Evolutionary conservation across 176 grass and related monocot species (phyloP), one percentile per base, ranked within the genome.

Genomic region (Alloteropsis semialata): DNA sequence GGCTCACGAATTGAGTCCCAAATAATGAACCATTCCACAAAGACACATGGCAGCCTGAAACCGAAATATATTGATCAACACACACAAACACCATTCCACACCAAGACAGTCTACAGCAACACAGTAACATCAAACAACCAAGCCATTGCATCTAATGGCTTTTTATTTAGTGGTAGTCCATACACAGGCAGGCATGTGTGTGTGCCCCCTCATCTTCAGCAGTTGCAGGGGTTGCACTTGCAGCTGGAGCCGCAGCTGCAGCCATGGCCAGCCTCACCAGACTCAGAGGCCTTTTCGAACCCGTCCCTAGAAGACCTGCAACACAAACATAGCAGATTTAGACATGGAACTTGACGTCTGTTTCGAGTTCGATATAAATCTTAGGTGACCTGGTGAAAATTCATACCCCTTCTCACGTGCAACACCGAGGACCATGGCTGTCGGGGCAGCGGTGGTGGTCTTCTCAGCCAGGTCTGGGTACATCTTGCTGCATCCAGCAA

Each of bases 381-480:
- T 54, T 22, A 22, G 50, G 22, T 22, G 22, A 22, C 39, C 1
- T 42, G 39, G 39, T 0, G 39, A 42, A 21, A 5, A 21, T 9
- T 27, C 62, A 60, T 49, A 82, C 85, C 78, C 71, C 72, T 87
- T 87, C 62, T 69, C 71, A 63, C 72, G 53, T 61, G 78, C 78
- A 19, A 82, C 79, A 3, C 78, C 79, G 33, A 82, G 78, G 72
- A 82, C 36, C 29, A 36, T 11, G 61, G 80, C 66, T 5, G 29
- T 43, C 33, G 73, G 15, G 32, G 72, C 9, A 59, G 48, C 39
- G 72, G 49, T n/a, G 27, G 43, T 21, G 32, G 4, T 69, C 78
- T 82, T 87, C 79, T 82, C 85, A 0, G 48, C 61, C 79, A 77
- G 11, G 29, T 87, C 85, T 70, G 72, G 71, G n/a, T 82, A 54